phyloP scores from a whole-genome alignment of 495 filamentous ascomycete species.

The Penicillium atrosanguineum region DNA sequence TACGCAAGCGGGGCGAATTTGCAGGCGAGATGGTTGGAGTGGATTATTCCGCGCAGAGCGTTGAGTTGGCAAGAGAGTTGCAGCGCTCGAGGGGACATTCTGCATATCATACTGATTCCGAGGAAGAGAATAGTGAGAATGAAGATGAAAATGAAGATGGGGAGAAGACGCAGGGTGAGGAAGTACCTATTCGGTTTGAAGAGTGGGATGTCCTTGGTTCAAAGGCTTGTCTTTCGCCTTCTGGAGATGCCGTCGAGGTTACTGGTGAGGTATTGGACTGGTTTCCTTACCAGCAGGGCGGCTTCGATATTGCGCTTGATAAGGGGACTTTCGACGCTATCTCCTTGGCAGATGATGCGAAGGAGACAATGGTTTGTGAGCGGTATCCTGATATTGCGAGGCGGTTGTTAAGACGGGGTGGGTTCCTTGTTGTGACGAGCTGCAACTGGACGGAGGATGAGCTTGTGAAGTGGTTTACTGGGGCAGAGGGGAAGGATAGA shows the following conservation, averaged over 20 bases:
- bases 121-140: conserved; percentile 15
- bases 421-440: conserved; percentile 80
- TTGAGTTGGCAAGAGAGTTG: conserved; percentile 63
- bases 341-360: conserved; percentile 60
- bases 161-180: conserved; percentile 6
- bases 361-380: conserved; percentile 58
- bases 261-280: conserved; percentile 23
- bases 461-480: conserved; percentile 70
- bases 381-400: conserved; percentile 67
- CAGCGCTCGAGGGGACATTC: conserved; percentile 38
- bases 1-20: conserved; percentile 60
- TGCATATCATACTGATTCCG: conserved; percentile 38
- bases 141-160: conserved; percentile 13
- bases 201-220: conserved; percentile 72
- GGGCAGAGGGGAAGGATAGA: conserved; percentile 24
- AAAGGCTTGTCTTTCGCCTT: conserved; percentile 31
- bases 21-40: conserved; percentile 72
- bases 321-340: conserved; percentile 98
- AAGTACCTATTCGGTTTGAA: conserved; percentile 54
- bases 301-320: conserved; percentile 87
- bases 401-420: conserved; percentile 62
- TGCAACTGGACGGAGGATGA: conserved; percentile 98
- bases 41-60: conserved; percentile 75
- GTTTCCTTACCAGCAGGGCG: conserved; percentile 34
- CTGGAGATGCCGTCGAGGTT: conserved; percentile 12